These are phyloP conservation scores for Chaetoceros muelleri DNA, from an alignment of 108 stramenopile genomes.

Conservation along the genomic window DNA sequence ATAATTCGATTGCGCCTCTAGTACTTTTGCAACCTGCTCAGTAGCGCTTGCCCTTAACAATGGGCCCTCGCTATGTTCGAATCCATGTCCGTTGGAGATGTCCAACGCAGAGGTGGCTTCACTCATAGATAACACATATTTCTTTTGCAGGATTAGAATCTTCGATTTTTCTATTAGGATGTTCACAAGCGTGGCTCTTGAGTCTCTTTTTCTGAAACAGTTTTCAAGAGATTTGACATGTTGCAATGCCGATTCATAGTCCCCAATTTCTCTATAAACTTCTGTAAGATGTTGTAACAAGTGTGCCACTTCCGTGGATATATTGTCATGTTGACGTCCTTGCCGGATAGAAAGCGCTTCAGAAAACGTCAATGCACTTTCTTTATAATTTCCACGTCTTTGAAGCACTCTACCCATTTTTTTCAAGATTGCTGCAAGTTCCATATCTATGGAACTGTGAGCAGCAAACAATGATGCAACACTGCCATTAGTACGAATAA, in stretches of 20 bases:
- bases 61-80: background rate
- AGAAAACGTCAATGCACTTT: background rate
- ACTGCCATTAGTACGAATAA: background rate
- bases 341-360: background rate
- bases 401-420: background rate
- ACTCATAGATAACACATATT: background rate
- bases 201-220: too few relatives aligned
- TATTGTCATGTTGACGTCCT: background rate
- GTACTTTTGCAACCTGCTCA: background rate
- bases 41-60: background rate
- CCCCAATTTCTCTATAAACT: background rate
- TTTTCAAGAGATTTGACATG: background rate
- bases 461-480: background rate
- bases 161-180: background rate
- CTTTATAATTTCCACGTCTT: background rate
- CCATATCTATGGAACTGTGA: too few relatives aligned
- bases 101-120: background rate
- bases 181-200: too few relatives aligned
- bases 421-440: background rate
- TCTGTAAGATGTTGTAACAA: background rate
- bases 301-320: background rate
- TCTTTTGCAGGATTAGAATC: background rate
- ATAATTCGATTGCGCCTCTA: background rate
- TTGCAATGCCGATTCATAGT: background rate
- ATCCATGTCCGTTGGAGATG: background rate